Evolutionary conservation across 225 moss, liverwort and hornwort species (phyloP), one percentile per base, ranked within the genome.

Genomic region (Rhytidiadelphus loreus): DNA sequence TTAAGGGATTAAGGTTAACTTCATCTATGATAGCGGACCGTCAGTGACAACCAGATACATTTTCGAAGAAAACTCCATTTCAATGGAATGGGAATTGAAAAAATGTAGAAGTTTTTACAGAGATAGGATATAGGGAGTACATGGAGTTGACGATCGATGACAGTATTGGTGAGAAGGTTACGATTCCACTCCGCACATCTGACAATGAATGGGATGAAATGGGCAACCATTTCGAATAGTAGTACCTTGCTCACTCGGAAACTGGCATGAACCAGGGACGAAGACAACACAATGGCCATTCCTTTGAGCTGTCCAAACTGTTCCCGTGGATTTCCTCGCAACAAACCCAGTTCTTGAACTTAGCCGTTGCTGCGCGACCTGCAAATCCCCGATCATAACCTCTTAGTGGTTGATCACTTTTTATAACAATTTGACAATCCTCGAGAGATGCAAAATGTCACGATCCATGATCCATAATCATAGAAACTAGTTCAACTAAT

Each of bases 181-280:
- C 96, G 96, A 90, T 96, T 97, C 91, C 97, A 96, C 83, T 95
- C 94, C 37, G 95, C 98, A 88, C 98, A 94, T 82, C 98, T 91
- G 63, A 96, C 87, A 30, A 98, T 94, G 86, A 94, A 98, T 25
- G 98, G 97, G 32, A 98, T 91, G 33, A 96, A 96, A 37, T 92
- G 89, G 43, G 90, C n/a, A 64, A 98, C 97, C 16, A 96, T 88
- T 66, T 97, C 98, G 86, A 98, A 96, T 14, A 97, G 91, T 57
- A 98, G 68, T 61, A 93, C 75, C 91, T 98, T 98, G 95, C 94
- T 98, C 78, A 97, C 98, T 84, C 93, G 95, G 85, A 97, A 97
- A 83, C 98, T 97, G 72, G 94, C 96, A 52, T 93, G 91, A 83
- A 90, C 94, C 60, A 98, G 90, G 44, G 95, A 96, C 57, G 97